Conservation (phyloP, 2,329 filamentous ascomycete species). For the Ambrosiella beaveri region DNA sequence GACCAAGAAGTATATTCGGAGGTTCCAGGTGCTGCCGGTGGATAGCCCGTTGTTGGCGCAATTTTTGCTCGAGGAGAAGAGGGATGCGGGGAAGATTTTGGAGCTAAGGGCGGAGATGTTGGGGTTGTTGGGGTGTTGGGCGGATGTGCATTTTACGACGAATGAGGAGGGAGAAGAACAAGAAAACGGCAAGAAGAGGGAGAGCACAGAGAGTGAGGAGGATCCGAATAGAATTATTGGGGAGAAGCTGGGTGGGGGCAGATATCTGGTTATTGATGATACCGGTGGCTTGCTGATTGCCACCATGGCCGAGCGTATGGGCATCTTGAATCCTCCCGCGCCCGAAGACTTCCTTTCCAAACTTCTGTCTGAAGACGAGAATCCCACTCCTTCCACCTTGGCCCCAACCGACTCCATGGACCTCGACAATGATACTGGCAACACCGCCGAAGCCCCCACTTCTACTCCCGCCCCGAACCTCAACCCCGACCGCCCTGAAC, state of each 20-base stretch:
- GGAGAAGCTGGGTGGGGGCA: slow-evolving; percentile 20
- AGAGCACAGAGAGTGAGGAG: slow-evolving; percentile 15
- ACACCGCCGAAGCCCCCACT: not conserved
- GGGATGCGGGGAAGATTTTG: slow-evolving; percentile 59
- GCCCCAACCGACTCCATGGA: not conserved
- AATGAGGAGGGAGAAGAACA: slow-evolving; percentile 17
- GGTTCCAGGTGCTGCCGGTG: slow-evolving; percentile 71
- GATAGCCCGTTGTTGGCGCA: slow-evolving; percentile 61
- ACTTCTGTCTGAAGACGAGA: not conserved
- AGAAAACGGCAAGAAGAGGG: slow-evolving; percentile 6
- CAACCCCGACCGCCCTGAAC: slow-evolving; percentile 3
- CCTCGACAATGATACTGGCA: not conserved
- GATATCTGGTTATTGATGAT: slow-evolving; percentile 76
- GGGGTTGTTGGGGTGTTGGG: slow-evolving; percentile 71
- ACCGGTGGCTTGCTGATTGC: slow-evolving; percentile 69
- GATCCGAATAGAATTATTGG: slow-evolving; percentile 1
- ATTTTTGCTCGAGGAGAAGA: slow-evolving; percentile 60
- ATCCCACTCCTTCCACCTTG: not conserved
- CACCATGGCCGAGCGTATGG: slow-evolving; percentile 77
- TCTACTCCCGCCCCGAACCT: slow-evolving; percentile 1
- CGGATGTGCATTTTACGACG: slow-evolving; percentile 64
- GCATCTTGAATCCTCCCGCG: slow-evolving; percentile 43
- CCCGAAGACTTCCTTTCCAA: slow-evolving; percentile 16
- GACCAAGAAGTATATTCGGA: slow-evolving; percentile 77
- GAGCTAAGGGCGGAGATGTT: slow-evolving; percentile 75